Evolutionary conservation across 148 eudicot genomes (phyloP).

Genomic region (Silene latifolia): DNA sequence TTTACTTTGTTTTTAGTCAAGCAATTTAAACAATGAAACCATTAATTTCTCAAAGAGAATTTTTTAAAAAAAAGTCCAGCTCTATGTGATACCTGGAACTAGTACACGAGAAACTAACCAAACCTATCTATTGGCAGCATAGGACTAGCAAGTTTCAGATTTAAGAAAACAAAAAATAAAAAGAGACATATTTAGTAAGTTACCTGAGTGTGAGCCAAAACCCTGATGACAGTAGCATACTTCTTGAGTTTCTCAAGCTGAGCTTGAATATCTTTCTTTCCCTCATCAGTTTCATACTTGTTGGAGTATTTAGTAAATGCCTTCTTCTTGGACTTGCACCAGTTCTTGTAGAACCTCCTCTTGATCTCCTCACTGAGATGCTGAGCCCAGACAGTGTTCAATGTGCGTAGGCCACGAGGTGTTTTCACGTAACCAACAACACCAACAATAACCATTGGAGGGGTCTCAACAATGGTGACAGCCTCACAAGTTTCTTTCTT

Average conservation of each 20-base stretch:
- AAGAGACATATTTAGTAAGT: background rate
- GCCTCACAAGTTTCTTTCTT: slow-evolving; percentile 89
- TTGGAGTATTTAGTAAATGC: slow-evolving; percentile 66
- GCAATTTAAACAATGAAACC: background rate
- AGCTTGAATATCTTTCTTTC: slow-evolving; percentile 67
- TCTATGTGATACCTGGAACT: no score
- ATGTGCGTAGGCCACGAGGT: slow-evolving; percentile 70
- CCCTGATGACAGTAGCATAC: slow-evolving; percentile 61
- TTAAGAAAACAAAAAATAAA: background rate
- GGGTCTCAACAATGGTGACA: slow-evolving; percentile 72
- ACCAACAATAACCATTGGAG: slow-evolving; percentile 70
- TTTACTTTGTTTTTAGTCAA: no score
- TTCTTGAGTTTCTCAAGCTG: slow-evolving; percentile 78
- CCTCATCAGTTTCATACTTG: slow-evolving; percentile 57
- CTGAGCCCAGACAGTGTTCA: slow-evolving; percentile 86
- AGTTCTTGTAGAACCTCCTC: slow-evolving; percentile 84
- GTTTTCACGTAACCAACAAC: slow-evolving; percentile 74
- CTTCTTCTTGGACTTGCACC: slow-evolving; percentile 88
- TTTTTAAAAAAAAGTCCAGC: no score
- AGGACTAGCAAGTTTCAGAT: no score
- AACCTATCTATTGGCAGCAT: no score
- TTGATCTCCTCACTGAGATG: slow-evolving; percentile 64
- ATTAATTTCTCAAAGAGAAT: background rate
- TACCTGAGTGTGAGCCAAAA: slow-evolving; percentile 88
- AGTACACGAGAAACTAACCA: no score